Evolutionary conservation across 2,329 filamentous ascomycete genomes (phyloP).

Genomic region (Calonectria naviculata): DNA sequence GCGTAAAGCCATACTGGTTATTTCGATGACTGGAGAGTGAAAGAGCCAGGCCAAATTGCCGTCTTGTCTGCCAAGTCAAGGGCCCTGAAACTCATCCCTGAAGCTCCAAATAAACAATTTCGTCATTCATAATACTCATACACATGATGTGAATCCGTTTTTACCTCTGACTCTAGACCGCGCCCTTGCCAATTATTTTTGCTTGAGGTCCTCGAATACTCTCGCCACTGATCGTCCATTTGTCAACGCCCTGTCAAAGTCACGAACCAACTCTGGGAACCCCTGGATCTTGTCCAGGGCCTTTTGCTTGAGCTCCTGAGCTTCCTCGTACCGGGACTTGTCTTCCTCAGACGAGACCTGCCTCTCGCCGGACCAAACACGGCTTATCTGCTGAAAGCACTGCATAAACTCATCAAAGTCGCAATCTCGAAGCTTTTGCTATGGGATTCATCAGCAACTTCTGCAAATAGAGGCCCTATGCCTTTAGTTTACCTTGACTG

Average conservation of each 20-base stretch:
- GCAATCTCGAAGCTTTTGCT: constrained; percentile 38
- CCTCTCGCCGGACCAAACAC: constrained; percentile 21
- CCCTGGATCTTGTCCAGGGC: constrained; percentile 38
- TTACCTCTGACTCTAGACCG: neutral
- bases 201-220: neutral
- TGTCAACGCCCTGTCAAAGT: constrained; percentile 40
- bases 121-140: neutral
- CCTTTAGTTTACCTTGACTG: constrained; percentile 33
- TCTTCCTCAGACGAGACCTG: constrained; percentile 3
- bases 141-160: neutral
- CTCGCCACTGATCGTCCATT: constrained; percentile 26
- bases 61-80: neutral
- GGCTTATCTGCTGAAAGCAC: constrained; percentile 25
- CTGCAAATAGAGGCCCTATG: neutral
- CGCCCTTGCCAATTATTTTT: neutral
- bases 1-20: no score
- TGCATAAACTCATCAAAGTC: constrained; percentile 40
- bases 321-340: constrained; percentile 18
- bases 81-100: neutral
- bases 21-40: neutral
- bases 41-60: neutral
- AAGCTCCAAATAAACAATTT: neutral
- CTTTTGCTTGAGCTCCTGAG: constrained; percentile 33
- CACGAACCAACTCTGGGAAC: constrained; percentile 40
- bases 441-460: neutral